Evolutionary conservation across 768 basidiomycete species (phyloP), one percentile per base, ranked within the genome.

Genomic region (Leccinum disarticulatum): DNA sequence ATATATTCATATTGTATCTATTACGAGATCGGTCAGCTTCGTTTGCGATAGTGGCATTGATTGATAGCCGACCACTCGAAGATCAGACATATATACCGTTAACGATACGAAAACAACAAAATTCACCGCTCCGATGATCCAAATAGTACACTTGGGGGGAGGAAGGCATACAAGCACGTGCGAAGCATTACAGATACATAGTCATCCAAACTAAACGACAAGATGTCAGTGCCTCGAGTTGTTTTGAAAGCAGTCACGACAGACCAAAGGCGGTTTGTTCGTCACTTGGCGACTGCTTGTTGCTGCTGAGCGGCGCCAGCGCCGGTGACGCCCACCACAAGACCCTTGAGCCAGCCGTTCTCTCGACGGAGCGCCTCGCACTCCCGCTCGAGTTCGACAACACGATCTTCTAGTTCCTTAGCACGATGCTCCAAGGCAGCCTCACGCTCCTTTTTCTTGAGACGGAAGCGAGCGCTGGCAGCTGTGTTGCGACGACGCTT

Each of bases 381-480:
- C 74, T 96, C 93, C 72, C 90, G 83, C 77, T 97, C 95, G 14
- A 97, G 81, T 67, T 91, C 91, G 56, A 76, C 80, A 14, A 95
- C 91, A 55, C 87, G 84, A 0, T 78, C 77, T 70, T 93, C 90
- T 15, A 96, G 80, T 69, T 95, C 93, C 77, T 93, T 93, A 15
- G 90, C 86, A 67, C 86, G 87, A 47, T 80, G 82, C 76, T 96
- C 95, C 22, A 96, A 79, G 15, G 95, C 94, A 2, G 85, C 88
- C 76, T 97, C 95, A 14, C 95, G 82, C 75, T 95, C 93, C 79
- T 97, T 97, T 81, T 97, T 97, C 83, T 96, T 97, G 69, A 93
- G 75, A 60, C 94, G 83, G 81, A 97, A 97, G 8, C 94, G 90
- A 33, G 94, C 94, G 55, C 90, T 93, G 0, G 94, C 94, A 1